phyloP scores from a whole-genome alignment of 148 eudicot genomes.

The Rhododendron ferrugineum region DNA sequence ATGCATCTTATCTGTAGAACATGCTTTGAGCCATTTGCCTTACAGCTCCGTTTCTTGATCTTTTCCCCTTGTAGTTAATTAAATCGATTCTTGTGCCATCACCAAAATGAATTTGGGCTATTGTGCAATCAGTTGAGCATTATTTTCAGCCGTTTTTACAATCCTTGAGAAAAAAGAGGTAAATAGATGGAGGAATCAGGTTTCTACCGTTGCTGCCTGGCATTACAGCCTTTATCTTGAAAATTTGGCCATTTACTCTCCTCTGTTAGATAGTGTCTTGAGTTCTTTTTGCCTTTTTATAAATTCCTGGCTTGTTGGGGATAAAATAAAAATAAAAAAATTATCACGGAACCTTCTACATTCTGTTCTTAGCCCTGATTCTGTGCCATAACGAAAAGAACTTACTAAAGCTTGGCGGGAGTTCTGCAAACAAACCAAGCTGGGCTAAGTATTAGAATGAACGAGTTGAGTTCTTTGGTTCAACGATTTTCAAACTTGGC shows the following conservation, averaged over 20 bases:
- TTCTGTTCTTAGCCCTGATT: not conserved
- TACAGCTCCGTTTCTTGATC: not conserved
- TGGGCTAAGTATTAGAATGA: not conserved
- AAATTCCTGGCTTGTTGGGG: not conserved
- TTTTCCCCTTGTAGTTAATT: not conserved
- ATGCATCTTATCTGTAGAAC: slow-evolving; percentile 15
- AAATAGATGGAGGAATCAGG: not conserved
- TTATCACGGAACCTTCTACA: not conserved
- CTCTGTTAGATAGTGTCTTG: not conserved
- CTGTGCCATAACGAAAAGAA: not conserved
- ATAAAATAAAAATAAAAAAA: no score
- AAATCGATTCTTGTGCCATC: not conserved
- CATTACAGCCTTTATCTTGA: not conserved
- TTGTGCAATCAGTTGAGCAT: not conserved
- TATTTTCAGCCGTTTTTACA: not conserved
- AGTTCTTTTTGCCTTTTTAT: not conserved
- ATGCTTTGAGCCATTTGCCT: not conserved
- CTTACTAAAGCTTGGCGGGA: not conserved
- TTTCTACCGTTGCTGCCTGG: not conserved
- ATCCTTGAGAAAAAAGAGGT: not conserved
- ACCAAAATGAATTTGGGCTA: not conserved
- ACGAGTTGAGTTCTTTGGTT: not conserved
- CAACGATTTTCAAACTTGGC: not conserved
- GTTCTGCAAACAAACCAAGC: not conserved
- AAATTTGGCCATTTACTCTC: not conserved